phyloP scores from a whole-genome alignment of 805 yeast genomes.

The Dipodascus albidus region DNA sequence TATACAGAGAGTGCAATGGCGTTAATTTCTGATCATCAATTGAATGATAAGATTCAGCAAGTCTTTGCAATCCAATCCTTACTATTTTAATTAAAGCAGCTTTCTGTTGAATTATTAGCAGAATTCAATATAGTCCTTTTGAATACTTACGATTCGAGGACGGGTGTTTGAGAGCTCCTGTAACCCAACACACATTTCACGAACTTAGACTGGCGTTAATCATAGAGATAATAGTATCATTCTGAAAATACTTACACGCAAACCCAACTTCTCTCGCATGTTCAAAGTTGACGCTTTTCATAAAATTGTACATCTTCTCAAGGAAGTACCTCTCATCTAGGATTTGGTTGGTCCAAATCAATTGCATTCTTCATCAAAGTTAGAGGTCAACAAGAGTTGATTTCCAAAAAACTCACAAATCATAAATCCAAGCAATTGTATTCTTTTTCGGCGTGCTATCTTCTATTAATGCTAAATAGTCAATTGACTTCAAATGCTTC shows the following conservation, averaged over 20 bases:
- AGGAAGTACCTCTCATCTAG: not conserved
- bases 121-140: not conserved
- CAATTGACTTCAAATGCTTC: not conserved
- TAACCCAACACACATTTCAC: not conserved
- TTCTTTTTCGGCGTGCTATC: not conserved
- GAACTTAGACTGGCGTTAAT: too few relatives aligned
- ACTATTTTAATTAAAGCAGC: not conserved
- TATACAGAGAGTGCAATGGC: not conserved
- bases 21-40: not conserved
- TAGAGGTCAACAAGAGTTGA: not conserved
- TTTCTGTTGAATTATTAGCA: not conserved
- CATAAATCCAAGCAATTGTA: not conserved
- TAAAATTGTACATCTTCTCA: too few relatives aligned
- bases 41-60: not conserved
- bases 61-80: not conserved
- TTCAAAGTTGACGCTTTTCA: not conserved
- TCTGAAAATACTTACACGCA: not conserved
- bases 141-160: not conserved
- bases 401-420: not conserved
- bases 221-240: too few relatives aligned
- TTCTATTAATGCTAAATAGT: not conserved
- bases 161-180: not conserved
- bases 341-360: not conserved
- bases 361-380: not conserved
- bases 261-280: not conserved